A percentile compares a stretch with the other conserved stretches of the same genome.
Evolutionary conservation across 805 yeast species (phyloP).

Genomic region (Hanseniaspora taiwanica): DNA sequence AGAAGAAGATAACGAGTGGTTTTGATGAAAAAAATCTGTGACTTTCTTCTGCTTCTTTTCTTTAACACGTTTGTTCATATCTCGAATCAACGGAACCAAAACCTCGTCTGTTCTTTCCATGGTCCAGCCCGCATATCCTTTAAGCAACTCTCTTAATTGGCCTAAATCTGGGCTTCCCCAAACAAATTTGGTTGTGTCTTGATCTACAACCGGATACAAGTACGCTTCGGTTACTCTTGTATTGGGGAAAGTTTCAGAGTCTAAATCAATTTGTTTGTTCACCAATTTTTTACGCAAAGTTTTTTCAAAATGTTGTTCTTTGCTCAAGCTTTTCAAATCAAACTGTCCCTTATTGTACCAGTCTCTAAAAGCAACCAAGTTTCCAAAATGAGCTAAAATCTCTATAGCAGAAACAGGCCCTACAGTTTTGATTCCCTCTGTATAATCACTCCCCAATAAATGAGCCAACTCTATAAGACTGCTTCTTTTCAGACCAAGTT

Average conservation of each 20-base stretch:
- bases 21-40: slow-evolving; percentile 49
- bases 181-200: slow-evolving; percentile 58
- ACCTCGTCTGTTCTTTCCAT: slow-evolving; percentile 67
- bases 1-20: not conserved
- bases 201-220: slow-evolving; percentile 68
- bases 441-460: slow-evolving; percentile 86
- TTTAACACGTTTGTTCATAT: slow-evolving; percentile 50
- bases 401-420: slow-evolving; percentile 94
- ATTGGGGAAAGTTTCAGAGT: slow-evolving; percentile 54
- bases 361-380: slow-evolving; percentile 24
- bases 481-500: slow-evolving; percentile 49
- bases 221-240: slow-evolving; percentile 60
- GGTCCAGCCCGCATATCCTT: slow-evolving; percentile 67
- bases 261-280: slow-evolving; percentile 42
- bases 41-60: slow-evolving; percentile 46
- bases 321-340: slow-evolving; percentile 26
- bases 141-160: slow-evolving; percentile 55
- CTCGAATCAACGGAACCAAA: slow-evolving; percentile 71
- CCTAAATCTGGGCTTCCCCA: slow-evolving; percentile 92
- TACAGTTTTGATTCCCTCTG: slow-evolving; percentile 81
- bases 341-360: slow-evolving; percentile 33
- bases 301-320: slow-evolving; percentile 38
- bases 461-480: slow-evolving; percentile 71
- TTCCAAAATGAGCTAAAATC: slow-evolving; percentile 69
- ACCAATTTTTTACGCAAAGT: slow-evolving; percentile 43